Evolutionary conservation across 83 land plant genomes (phyloP).

Genomic region (Diphasiastrum complanatum): DNA sequence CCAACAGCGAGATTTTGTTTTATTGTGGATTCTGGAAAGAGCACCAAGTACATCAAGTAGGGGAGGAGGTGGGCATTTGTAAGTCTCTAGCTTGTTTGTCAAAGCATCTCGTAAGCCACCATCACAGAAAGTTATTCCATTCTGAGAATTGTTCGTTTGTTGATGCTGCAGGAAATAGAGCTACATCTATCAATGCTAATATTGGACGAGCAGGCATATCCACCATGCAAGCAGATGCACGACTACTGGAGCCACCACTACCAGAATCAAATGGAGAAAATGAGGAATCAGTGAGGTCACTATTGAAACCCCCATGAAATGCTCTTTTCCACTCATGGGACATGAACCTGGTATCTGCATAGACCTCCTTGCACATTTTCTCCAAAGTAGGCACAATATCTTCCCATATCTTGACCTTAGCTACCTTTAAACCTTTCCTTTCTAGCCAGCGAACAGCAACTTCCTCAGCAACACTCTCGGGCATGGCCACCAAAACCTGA

Average conservation of each 20-base stretch:
- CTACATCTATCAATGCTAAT: conserved; percentile 1
- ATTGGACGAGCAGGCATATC: background rate
- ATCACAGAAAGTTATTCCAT: background rate
- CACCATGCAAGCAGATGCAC: background rate
- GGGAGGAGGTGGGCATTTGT: background rate
- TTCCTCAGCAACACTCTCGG: background rate
- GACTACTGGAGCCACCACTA: conserved; percentile 6
- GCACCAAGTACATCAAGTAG: background rate
- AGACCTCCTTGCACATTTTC: background rate
- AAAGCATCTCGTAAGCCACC: background rate
- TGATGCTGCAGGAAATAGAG: conserved; percentile 1
- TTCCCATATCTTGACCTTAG: conserved; percentile 2
- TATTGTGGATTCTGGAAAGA: background rate
- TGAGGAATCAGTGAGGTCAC: conserved; percentile 5
- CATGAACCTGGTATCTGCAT: background rate
- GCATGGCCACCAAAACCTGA: conserved; percentile 12
- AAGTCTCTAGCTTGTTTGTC: background rate
- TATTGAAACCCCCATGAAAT: background rate
- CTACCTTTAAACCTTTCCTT: conserved; percentile 1
- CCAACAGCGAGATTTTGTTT: conserved; percentile 7
- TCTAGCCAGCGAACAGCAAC: conserved; percentile 2
- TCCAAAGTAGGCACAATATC: conserved; percentile 3
- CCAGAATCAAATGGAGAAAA: background rate
- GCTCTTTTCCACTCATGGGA: too few species aligned
- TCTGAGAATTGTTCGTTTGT: background rate